phyloP scores from a whole-genome alignment of 2,329 filamentous ascomycete species.

The Mollisia scopiformis region DNA sequence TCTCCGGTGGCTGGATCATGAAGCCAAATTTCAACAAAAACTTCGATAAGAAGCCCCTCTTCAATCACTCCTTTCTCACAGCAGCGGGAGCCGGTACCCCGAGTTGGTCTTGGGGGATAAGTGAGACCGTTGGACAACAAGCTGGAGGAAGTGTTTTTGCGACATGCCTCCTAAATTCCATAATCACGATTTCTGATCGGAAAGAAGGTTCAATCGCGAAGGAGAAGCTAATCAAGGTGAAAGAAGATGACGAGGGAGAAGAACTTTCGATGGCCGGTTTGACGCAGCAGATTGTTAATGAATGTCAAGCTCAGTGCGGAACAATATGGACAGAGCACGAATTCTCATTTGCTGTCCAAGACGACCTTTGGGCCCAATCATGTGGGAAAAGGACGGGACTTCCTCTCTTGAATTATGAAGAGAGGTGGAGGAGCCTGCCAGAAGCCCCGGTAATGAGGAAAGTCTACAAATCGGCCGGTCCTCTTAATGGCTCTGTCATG shows the following conservation, averaged over 20 bases:
- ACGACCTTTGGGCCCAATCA: slow-evolving; percentile 16
- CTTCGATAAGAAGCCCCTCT: slow-evolving; percentile 13
- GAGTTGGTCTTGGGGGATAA: slow-evolving; percentile 16
- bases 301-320: slow-evolving; percentile 16
- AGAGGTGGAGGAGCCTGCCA: slow-evolving; percentile 16
- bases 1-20: slow-evolving; percentile 20
- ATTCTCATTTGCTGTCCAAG: slow-evolving; percentile 17
- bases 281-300: slow-evolving; percentile 13
- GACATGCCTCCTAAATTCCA: slow-evolving; percentile 15
- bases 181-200: slow-evolving; percentile 15
- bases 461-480: slow-evolving; percentile 13
- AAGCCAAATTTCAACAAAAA: slow-evolving; percentile 15
- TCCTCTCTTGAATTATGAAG: slow-evolving; percentile 18
- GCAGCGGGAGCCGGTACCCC: slow-evolving; percentile 5
- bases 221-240: slow-evolving; percentile 13
- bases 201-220: slow-evolving; percentile 7
- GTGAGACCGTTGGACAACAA: slow-evolving; percentile 14
- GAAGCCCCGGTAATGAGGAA: slow-evolving; percentile 13
- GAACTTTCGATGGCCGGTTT: slow-evolving; percentile 14
- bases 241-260: slow-evolving; percentile 15
- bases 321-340: slow-evolving; percentile 14
- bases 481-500: slow-evolving; percentile 17
- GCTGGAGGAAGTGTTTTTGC: slow-evolving; percentile 21
- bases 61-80: slow-evolving; percentile 17
- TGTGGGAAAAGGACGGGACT: slow-evolving; percentile 16